These are phyloP conservation scores for Exophiala sideris DNA, from an alignment of 2,329 filamentous ascomycete species.

Conservation along the genomic window DNA sequence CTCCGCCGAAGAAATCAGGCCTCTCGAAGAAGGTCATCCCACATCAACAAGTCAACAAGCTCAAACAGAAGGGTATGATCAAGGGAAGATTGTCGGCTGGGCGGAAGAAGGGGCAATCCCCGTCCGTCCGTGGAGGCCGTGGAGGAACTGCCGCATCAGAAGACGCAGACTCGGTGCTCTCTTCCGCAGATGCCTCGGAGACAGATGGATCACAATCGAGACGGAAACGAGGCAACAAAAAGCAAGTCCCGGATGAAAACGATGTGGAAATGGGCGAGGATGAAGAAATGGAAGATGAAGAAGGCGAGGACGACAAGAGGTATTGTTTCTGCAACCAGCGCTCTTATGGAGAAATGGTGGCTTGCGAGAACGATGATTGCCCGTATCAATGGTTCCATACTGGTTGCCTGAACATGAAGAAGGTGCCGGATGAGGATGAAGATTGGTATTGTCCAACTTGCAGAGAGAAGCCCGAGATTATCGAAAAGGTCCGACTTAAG, in stretches of 20 bases:
- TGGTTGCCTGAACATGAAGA: constrained; percentile 60
- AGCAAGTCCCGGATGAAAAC: constrained; percentile 26
- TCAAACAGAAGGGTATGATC: constrained; percentile 39
- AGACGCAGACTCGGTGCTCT: constrained; percentile 55
- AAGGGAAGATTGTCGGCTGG: constrained; percentile 38
- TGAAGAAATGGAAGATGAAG: constrained; percentile 48
- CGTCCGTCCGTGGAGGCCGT: constrained; percentile 38
- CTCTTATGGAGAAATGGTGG: constrained; percentile 65
- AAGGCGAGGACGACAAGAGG: constrained; percentile 57
- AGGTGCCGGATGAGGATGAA: constrained; percentile 55
- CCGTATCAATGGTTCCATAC: constrained; percentile 67
- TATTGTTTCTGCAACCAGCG: constrained; percentile 66
- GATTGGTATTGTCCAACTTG: constrained; percentile 58
- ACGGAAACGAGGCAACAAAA: constrained; percentile 23
- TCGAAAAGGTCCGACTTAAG: constrained; percentile 34
- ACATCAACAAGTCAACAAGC: constrained; percentile 30
- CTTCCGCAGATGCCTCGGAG: constrained; percentile 48
- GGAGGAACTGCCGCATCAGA: constrained; percentile 31
- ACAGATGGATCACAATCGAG: constrained; percentile 36
- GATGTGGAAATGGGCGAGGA: constrained; percentile 45
- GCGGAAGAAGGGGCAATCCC: constrained; percentile 43
- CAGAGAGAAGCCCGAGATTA: constrained; percentile 34
- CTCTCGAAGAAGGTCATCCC: constrained; percentile 47
- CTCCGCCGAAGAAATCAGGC: constrained; percentile 51
- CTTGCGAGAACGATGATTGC: constrained; percentile 64